Evolutionary conservation across 805 yeast species (phyloP), one percentile per base, ranked within the genome.

Genomic region (Pichia rugopelliculosa): DNA sequence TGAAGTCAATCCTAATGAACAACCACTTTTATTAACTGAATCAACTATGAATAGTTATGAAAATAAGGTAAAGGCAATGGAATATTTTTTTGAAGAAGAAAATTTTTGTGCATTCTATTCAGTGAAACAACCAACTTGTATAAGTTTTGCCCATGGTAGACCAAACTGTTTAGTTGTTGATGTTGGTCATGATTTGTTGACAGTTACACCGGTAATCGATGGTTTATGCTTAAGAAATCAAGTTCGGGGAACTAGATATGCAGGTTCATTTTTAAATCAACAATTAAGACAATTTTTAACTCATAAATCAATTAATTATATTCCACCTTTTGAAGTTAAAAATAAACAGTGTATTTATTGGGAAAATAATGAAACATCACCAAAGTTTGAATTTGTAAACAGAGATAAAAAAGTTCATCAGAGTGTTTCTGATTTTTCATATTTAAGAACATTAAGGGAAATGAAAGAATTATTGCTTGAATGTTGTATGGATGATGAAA

Each of bases 141-240:
- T 85, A 1, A 80, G 96, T 1, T 90, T 90, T 66, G 89, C 91
- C 11, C 84, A 85, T 53, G 96, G 96, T 4, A 75, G 95, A 61
- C 89, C 95, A 40, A 84, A 83, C 51, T 88, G 95, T 61, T 69
- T 88, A 27, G 88, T 88, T 36, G 91, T 88, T 36, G 96, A 88
- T 62, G 67, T 87, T 36, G 96, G 96, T 6, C 93, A 86, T 59
- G 90, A 85, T 60, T 68, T 82, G 2, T 71, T 77, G 18, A 79
- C 87, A 51, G 90, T 82, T 1, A 83, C 93, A 6, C 96, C 90
- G 2, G 88, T 85, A 20, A 79, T 82, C 50, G 96, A 84, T 66
- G 95, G 95, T 22, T 77, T 84, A 66, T 82, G 88, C 41, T 67
- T 86, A 48, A 73, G 84, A 41, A 82, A 78, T 54, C 82, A 81